These are phyloP conservation scores for Thelonectria olida DNA, from an alignment of 2,329 filamentous ascomycete genomes.

Conservation along the genomic window DNA sequence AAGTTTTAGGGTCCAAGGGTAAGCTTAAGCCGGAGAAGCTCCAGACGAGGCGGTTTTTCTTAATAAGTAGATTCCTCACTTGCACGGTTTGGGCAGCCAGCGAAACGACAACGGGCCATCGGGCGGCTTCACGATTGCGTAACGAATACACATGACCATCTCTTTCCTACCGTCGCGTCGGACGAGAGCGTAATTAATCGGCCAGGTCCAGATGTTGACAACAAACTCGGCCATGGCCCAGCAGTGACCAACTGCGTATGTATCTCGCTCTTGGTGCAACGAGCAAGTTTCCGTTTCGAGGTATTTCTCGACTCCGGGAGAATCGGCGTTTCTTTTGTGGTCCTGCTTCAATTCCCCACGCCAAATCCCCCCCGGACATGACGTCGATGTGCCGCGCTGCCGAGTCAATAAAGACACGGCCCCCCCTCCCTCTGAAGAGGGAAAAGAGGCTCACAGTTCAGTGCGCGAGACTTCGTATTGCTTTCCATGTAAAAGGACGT, in stretches of 20 bases:
- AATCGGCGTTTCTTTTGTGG: slow-evolving; percentile 36
- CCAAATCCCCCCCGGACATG: slow-evolving; percentile 26
- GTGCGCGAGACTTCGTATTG: too few species aligned
- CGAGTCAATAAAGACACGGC: slow-evolving; percentile 28
- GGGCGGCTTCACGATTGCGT: slow-evolving; percentile 2
- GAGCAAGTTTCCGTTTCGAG: slow-evolving; percentile 6
- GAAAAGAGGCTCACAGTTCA: slow-evolving; percentile 16
- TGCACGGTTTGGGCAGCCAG: background rate
- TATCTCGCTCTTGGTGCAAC: background rate
- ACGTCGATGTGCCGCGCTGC: slow-evolving; percentile 41
- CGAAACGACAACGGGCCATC: background rate
- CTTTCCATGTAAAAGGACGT: too few species aligned
- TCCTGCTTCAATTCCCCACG: slow-evolving; percentile 34
- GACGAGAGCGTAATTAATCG: background rate
- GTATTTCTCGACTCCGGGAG: slow-evolving; percentile 27
- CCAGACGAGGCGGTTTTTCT: slow-evolving; percentile 2
- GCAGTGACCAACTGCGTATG: too few species aligned
- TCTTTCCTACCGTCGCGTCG: too few species aligned
- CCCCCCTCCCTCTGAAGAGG: background rate
- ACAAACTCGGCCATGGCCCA: background rate
- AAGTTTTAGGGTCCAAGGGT: slow-evolving; percentile 33
- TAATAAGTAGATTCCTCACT: background rate
- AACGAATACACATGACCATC: background rate
- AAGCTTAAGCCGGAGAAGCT: slow-evolving; percentile 38
- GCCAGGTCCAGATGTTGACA: background rate